Evolutionary conservation across 2,329 filamentous ascomycete species (phyloP).

Genomic region (Colletotrichum limetticola): DNA sequence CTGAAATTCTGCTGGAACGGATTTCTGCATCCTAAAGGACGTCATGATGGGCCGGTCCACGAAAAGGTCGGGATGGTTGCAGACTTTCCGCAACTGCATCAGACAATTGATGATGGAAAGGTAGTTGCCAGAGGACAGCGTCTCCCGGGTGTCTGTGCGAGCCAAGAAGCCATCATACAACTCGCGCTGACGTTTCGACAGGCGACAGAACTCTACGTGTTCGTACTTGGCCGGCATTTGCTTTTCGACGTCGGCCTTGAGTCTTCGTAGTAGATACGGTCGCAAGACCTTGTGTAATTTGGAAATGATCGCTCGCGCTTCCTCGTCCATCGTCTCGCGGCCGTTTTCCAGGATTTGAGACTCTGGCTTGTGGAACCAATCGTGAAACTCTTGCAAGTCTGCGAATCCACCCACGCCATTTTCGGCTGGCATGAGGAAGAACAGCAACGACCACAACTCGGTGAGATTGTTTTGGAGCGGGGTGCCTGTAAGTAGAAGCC

Average conservation of each 20-base stretch:
- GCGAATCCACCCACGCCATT: conserved; percentile 91
- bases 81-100: conserved; percentile 97
- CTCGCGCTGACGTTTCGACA: conserved; percentile 95
- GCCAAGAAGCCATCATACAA: conserved; percentile 97
- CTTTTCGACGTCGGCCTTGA: conserved; percentile 98
- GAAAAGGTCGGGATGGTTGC: conserved; percentile 97
- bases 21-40: conserved; percentile 90
- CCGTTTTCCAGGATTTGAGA: conserved; percentile 97
- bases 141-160: conserved; percentile 87
- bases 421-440: conserved; percentile 94
- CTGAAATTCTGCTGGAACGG: conserved; percentile 79
- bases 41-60: conserved; percentile 97
- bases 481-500: conserved; percentile 91
- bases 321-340: conserved; percentile 91
- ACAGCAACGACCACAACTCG: conserved; percentile 95
- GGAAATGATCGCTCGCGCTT: conserved; percentile 89
- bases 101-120: conserved; percentile 98
- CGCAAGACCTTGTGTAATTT: conserved; percentile 95
- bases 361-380: conserved; percentile 95
- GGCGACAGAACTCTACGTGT: conserved; percentile 92
- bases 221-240: conserved; percentile 99
- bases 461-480: conserved; percentile 97
- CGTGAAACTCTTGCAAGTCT: conserved; percentile 93
- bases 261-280: conserved; percentile 87
- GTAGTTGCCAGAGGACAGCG: conserved; percentile 91